These are phyloP conservation scores for Gaeumannomyces tritici DNA, from an alignment of 2,329 filamentous ascomycete species.

Conservation along the genomic window DNA sequence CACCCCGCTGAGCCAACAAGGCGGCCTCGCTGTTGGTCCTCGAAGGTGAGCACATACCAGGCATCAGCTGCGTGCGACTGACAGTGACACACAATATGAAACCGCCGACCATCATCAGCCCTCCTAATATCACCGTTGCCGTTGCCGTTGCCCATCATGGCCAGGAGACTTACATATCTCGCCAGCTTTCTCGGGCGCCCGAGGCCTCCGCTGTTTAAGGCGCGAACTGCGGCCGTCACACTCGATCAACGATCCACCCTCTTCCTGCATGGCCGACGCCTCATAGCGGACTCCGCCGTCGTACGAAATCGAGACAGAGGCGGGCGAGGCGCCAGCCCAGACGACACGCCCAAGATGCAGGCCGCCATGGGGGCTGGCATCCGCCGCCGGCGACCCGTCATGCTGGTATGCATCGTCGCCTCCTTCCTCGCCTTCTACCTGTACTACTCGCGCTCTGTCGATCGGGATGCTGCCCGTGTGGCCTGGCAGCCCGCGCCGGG, in stretches of 20 bases:
- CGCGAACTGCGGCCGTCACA: not conserved
- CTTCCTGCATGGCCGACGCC: not conserved
- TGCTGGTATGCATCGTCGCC: conserved; percentile 21
- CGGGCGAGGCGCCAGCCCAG: not conserved
- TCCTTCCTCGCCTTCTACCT: conserved; percentile 22
- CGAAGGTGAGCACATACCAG: not conserved
- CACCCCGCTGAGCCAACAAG: not conserved
- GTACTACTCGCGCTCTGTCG: conserved; percentile 18
- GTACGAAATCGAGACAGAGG: not conserved
- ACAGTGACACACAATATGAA: not conserved
- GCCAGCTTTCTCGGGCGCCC: not conserved
- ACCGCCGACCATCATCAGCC: not conserved
- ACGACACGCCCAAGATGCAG: not conserved
- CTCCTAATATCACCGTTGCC: too few relatives aligned
- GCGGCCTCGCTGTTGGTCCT: not conserved
- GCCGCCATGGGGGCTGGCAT: conserved; percentile 3
- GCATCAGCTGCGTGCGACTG: not conserved
- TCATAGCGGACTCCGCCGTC: not conserved
- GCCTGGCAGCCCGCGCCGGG: not conserved
- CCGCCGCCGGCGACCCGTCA: conserved; percentile 19
- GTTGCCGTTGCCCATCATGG: not conserved
- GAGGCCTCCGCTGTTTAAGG: not conserved
- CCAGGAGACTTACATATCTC: not conserved
- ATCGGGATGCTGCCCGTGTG: not conserved
- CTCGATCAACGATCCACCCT: not conserved